Evolutionary conservation across 2,329 filamentous ascomycete species (phyloP), one percentile per base, ranked within the genome.

Genomic region (Cordyceps militaris): DNA sequence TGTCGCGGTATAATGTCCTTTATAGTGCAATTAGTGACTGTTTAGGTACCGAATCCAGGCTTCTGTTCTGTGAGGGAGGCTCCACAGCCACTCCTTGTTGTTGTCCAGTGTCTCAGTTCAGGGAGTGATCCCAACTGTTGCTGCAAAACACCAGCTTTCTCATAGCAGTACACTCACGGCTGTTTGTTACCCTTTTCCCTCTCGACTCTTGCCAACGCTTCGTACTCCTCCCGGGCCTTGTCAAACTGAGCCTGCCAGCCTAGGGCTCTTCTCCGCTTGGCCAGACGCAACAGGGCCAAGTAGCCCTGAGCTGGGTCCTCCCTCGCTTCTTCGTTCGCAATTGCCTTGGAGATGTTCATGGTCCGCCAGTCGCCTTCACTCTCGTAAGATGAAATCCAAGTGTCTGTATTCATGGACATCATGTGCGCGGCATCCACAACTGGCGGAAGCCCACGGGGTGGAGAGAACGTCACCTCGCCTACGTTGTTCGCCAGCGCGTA

Each of bases 201-300:
- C 24, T 26, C 23, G 19, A 24, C 23, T 43, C 3, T 14, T 7
- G n/a, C 42, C 23, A n/a, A n/a, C 42, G 24, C 42, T 26, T 46
- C 14, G 10, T 28, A 14, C 21, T 23, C 4, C 16, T 46, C 26
- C 42, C 21, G 40, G 16, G 24, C 24, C 44, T 47, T 14, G 44
- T 47, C 44, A 47, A 47, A 47, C 26, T 51, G 48, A 36, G 48
- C 48, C 34, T 51, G 48, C 48, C 48, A 51, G 30, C 48, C 48
- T 19, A 51, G 23, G 48, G 48, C 48, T 38, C 48, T 51, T 30
- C 48, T 51, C 48, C 48, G 48, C 48, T 51, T 51, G 30, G 48
- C 48, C 14, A 51, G 30, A 21, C 38, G 30, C 48, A 51, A 26
- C 30, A 51, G 0, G 23, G 7, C 48, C 23, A 51, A 38, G 48